Base-by-base conservation (phyloP, 768 basidiomycete species). In the Tephrocybe rancida region DNA sequence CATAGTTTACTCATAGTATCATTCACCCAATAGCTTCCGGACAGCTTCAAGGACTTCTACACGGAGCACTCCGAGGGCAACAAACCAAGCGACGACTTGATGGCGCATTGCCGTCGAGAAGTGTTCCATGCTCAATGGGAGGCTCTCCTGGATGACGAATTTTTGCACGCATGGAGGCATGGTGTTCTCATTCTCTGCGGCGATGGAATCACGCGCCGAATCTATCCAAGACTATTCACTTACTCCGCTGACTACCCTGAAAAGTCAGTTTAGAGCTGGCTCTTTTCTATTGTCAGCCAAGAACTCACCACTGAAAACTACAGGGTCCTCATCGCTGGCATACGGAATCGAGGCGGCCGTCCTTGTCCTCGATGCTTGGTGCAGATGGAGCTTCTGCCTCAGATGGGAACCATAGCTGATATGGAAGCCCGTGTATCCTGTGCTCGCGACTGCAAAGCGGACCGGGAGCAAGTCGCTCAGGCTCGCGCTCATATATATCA, bases 201-300 rank as follows among this genome's bases (percentile, higher is more conserved):
- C 8, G 63, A 67, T 57, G 63, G 65, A 8, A 42, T 67, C 1
- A n/a, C 3, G 14, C 57, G 68, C 2, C 56, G 62, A 3, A 32
- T 70, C 13, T 70, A 61, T 39, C 64, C 62, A 38, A 50, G 67
- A 0, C 50, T 70, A n/a, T 64, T 69, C 16, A 65, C 62, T 1
- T 70, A 69, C 37, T 63, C 66, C 2, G 68, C 68, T 3, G 68
- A 69, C 43, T 69, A 69, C 51, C 68, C 68, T 34, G 68, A 69
- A 41, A 68, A 68, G 68, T 69, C n/a, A n/a, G 19, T 32, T 32
- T 32, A 32, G n/a, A n/a, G n/a, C n/a, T 32, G 30, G 7, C 13
- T 13, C 30, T 7, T 32, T 32, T 6, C 6, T n/a, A n/a, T n/a
- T 41, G 26, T n/a, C 22, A 6, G 4, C 7, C 5, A 8, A 27